Evolutionary conservation across 1,284 basidiomycete genomes (phyloP), one percentile per base, ranked within the genome.

Genomic region (Taiwanofungus camphoratus): DNA sequence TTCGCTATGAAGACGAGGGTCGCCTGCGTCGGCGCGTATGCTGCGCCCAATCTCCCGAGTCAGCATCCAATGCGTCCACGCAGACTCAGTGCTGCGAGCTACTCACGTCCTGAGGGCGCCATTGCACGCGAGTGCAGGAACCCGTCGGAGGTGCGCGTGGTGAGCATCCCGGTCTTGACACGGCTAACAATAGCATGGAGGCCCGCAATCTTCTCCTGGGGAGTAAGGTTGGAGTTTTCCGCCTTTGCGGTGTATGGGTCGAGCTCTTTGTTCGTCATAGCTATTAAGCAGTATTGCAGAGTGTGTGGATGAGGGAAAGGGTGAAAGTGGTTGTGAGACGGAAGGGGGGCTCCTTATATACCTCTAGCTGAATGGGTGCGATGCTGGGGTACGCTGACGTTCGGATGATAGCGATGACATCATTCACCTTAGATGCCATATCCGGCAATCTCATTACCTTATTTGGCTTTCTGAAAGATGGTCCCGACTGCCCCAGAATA

Each of bases 111-210:
- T 5, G 75, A 69, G 15, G 86, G 83, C n/a, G 74, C 73, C 91
- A 92, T 95, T 27, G 86, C 84, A 39, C 92, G 76, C 6, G 88
- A 81, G 61, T 94, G 91, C 26, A 96, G 66, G 39, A 74, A 67
- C 2, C 91, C 90, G 50, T 80, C 71, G n/a, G 75, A 58, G n/a
- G 77, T 73, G 36, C 84, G 82, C 13, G 89, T 88, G 13, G 86
- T 87, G 40, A 95, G 69, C 84, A 94, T 90, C 38, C 82, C 86
- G 1, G 78, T 80, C 57, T 77, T 71, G 16, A 79, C 76, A 0
- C 69, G 62, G 46, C 78, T 74, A 45, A 89, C 58, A 47, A 90
- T 74, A 27, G 68, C 62, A 49, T 80, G 79, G 29, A 87, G 68
- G 74, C 81, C 81, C 43, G 70, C 62, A 27, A 87, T 79, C 63